Percentiles rank a stretch among this genome's conserved stretches.
phyloP scores from a whole-genome alignment of 1,284 basidiomycete genomes.

The Hemileia vastatrix region DNA sequence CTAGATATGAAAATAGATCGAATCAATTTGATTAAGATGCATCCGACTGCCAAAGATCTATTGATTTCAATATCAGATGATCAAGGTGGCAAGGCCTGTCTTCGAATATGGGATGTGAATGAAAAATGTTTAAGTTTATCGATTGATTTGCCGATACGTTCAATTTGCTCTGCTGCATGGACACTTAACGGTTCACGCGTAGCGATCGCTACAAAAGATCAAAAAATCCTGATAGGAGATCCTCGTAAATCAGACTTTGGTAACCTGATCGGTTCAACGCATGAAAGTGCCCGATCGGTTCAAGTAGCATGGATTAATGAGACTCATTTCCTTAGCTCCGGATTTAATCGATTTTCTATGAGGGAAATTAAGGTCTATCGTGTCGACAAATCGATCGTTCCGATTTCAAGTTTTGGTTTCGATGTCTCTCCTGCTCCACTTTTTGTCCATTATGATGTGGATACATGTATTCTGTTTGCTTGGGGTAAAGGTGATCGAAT shows the following conservation, averaged over 20 bases:
- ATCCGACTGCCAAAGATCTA: constrained; percentile 46
- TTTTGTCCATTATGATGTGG: constrained; percentile 48
- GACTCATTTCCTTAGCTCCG: constrained; percentile 44
- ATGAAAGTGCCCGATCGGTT: constrained; percentile 46
- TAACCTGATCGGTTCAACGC: constrained; percentile 34
- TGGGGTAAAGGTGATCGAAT: constrained; percentile 49
- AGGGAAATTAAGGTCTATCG: constrained; percentile 47
- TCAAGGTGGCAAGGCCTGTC: constrained; percentile 35
- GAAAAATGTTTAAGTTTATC: too few relatives aligned
- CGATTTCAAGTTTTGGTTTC: constrained; percentile 38
- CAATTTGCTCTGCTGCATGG: constrained; percentile 44
- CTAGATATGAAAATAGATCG: constrained; percentile 44
- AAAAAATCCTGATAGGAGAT: constrained; percentile 46
- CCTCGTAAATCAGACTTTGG: constrained; percentile 34
- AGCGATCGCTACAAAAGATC: constrained; percentile 48
- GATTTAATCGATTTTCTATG: constrained; percentile 47
- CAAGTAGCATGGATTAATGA: constrained; percentile 47
- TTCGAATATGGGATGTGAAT: constrained; percentile 44
- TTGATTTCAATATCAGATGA: constrained; percentile 46
- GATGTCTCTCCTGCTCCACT: constrained; percentile 49
- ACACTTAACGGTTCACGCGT: constrained; percentile 42
- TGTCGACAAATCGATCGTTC: constrained; percentile 27
- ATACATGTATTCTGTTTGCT: constrained; percentile 47
- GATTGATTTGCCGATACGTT: neutral
- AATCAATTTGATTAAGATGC: constrained; percentile 44